A percentile compares a stretch with the other conserved stretches of the same genome.
phyloP scores from a whole-genome alignment of 2,329 filamentous ascomycete species.

The Fusarium caatingaense region DNA sequence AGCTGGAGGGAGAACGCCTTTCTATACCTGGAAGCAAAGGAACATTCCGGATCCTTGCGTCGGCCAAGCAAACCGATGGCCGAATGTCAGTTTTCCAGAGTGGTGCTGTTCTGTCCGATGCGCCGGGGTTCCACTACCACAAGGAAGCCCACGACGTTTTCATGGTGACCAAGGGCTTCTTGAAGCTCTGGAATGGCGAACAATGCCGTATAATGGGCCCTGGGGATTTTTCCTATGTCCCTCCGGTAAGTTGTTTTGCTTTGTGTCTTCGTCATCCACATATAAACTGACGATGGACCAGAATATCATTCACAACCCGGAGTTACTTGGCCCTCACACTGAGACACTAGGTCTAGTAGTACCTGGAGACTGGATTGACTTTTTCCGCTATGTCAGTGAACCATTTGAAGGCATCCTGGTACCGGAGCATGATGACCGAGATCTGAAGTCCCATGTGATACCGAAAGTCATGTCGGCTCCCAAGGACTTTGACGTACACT shows the following conservation, averaged over 20 bases:
- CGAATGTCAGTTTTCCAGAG: constrained; percentile 63
- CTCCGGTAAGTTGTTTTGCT: constrained; percentile 56
- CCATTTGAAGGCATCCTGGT: constrained; percentile 61
- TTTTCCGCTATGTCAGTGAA: constrained; percentile 69
- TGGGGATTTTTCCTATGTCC: constrained; percentile 68
- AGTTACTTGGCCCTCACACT: constrained; percentile 64
- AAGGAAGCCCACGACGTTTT: constrained; percentile 68
- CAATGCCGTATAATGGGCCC: constrained; percentile 64
- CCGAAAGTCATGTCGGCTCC: constrained; percentile 67
- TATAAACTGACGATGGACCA: constrained; percentile 34
- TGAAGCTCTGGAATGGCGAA: constrained; percentile 70
- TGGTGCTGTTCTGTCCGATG: constrained; percentile 58
- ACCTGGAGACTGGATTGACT: constrained; percentile 69
- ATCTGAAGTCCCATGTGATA: constrained; percentile 61
- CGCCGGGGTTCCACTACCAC: constrained; percentile 68
- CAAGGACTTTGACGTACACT: constrained; percentile 67
- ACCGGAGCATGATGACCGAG: constrained; percentile 63
- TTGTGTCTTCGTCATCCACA: not conserved
- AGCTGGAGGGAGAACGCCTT: constrained; percentile 63
- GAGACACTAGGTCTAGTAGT: constrained; percentile 66
- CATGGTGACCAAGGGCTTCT: constrained; percentile 63
- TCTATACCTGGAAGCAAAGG: constrained; percentile 65
- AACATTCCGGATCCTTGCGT: constrained; percentile 62
- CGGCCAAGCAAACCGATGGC: constrained; percentile 62
- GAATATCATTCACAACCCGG: constrained; percentile 66